Evolutionary conservation across 2,329 filamentous ascomycete genomes (phyloP), one percentile per base, ranked within the genome.

Genomic region (Rhynchosporium graminicola): DNA sequence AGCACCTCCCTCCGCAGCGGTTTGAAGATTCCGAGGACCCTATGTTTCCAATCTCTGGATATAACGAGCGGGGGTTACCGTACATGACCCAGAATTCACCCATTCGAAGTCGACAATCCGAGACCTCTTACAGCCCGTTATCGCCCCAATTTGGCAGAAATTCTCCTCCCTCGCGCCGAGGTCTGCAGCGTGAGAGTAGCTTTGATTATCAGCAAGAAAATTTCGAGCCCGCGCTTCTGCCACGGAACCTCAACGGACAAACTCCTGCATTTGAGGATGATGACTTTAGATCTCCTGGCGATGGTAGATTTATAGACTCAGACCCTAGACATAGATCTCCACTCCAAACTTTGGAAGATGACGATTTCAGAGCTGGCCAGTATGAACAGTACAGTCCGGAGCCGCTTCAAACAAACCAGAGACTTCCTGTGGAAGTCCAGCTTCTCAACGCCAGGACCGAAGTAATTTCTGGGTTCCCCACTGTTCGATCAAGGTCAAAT

Each of bases 191-290:
- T 7, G 50, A 54, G 33, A 42, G 50, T 54, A 54, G 50, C 28
- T 54, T 54, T 26, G 50, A 54, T n/a, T 54, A 54, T n/a, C 50
- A 15, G n/a, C 50, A 54, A 42, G 50, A 54, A 12, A 54, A 54
- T 12, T 54, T 40, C 12, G 50, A 54, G 50, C 50, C 50, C 10
- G 50, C 50, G 40, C 36, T 54, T 20, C n/a, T 54, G 3, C 50
- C 50, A 28, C 36, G n/a, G 20, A 13, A 42, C 20, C 6, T 54
- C 9, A 10, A 20, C 36, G 50, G 28, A 2, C 50, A 42, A 12
- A 10, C n/a, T 6, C 7, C 6, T 42, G n/a, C n/a, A 12, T 40
- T 28, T 13, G 50, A 40, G 15, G 48, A 38, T 5, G 36, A 54
- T 40, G 50, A 28, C 20, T 54, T 40, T 20, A 54, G 31, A 28